A percentile compares a stretch with the other conserved stretches of the same genome.
phyloP scores from a whole-genome alignment of 345 rosid species.

The Hibiscus syriacus region DNA sequence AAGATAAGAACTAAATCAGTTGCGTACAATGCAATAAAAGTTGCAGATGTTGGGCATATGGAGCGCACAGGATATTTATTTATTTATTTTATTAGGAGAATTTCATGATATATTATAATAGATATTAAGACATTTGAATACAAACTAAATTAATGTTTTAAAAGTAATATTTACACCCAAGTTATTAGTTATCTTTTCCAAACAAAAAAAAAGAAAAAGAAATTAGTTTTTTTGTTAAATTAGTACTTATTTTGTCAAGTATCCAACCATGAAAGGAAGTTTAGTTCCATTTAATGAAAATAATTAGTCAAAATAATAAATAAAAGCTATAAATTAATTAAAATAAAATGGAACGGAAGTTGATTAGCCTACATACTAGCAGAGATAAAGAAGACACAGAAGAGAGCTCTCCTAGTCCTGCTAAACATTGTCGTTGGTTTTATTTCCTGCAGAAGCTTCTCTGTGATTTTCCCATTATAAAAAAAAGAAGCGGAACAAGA shows the following conservation, averaged over 20 bases:
- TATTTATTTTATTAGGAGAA: no score
- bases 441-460: conserved; percentile 42
- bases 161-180: not conserved
- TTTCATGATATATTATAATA: not conserved
- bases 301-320: not conserved
- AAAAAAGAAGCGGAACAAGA: not conserved
- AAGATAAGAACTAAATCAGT: no score
- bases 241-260: not conserved
- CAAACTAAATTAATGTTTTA: not conserved
- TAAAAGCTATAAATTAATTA: not conserved
- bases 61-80: no score
- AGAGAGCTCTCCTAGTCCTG: conserved; percentile 29
- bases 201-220: not conserved
- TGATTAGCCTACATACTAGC: not conserved
- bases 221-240: not conserved
- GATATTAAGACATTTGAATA: not conserved
- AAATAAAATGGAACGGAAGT: not conserved
- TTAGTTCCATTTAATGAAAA: not conserved
- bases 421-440: conserved; percentile 21
- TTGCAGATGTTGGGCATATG: no score
- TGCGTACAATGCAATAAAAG: no score
- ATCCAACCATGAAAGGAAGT: not conserved
- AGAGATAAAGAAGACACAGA: conserved; percentile 13
- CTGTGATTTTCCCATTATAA: conserved; percentile 21
- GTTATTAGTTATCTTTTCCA: not conserved